These are phyloP conservation scores for Dalbergia cultrata DNA, from an alignment of 306 rosid genomes.

Conservation along the genomic window DNA sequence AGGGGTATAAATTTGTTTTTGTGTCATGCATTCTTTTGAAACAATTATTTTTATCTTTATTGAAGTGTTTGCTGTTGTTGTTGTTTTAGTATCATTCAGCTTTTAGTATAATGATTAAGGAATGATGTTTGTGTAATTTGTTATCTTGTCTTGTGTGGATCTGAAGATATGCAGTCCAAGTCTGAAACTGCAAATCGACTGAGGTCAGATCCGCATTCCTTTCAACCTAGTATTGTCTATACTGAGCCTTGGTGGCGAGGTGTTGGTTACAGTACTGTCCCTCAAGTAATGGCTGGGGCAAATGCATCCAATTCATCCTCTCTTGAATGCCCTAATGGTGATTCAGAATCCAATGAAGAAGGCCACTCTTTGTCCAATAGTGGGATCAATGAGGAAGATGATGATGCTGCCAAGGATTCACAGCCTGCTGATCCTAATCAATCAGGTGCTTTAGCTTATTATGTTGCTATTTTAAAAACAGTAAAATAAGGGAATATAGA, in stretches of 20 bases:
- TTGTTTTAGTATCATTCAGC: slow-evolving; percentile 14
- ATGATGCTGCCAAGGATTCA: slow-evolving; percentile 66
- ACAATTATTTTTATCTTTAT: not conserved
- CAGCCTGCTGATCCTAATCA: slow-evolving; percentile 63
- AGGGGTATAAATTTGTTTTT: not conserved
- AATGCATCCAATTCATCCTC: slow-evolving; percentile 77
- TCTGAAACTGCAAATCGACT: slow-evolving; percentile 65
- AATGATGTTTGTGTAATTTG: not conserved
- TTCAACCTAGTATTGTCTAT: slow-evolving; percentile 63
- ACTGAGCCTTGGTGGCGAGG: slow-evolving; percentile 94
- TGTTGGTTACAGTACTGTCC: slow-evolving; percentile 65
- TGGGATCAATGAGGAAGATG: slow-evolving; percentile 77
- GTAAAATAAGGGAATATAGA: slow-evolving; percentile 9
- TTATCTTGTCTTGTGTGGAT: slow-evolving; percentile 37
- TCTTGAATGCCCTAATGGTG: slow-evolving; percentile 77
- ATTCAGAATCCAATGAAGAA: slow-evolving; percentile 83
- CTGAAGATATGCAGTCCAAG: slow-evolving; percentile 79
- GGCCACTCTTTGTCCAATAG: slow-evolving; percentile 80
- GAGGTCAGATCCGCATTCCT: slow-evolving; percentile 64
- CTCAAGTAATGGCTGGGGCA: slow-evolving; percentile 59
- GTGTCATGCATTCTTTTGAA: not conserved
- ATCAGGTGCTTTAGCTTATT: slow-evolving; percentile 64
- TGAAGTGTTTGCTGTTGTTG: slow-evolving; percentile 21
- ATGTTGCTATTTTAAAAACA: slow-evolving; percentile 21
- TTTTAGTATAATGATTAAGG: slow-evolving; percentile 10